phyloP scores from a whole-genome alignment of 2,329 filamentous ascomycete species.

The Exophiala sp. region DNA sequence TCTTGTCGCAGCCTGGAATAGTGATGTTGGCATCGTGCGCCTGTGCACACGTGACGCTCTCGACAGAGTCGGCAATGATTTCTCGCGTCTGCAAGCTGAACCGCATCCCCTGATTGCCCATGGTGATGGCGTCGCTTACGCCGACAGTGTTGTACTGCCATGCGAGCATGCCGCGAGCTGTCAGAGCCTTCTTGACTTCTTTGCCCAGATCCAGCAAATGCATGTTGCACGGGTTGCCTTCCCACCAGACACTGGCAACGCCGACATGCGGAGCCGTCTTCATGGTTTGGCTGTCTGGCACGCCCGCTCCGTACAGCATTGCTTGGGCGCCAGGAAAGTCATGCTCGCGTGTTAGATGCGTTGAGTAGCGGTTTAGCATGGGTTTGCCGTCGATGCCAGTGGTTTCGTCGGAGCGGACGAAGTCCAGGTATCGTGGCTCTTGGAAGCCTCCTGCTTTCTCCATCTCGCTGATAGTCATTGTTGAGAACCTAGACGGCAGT shows the following conservation, averaged over 20 bases:
- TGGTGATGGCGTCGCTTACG: constrained; percentile 87
- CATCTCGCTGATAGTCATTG: neutral
- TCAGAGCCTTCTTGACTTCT: constrained; percentile 76
- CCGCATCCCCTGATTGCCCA: constrained; percentile 84
- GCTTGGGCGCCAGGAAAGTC: constrained; percentile 92
- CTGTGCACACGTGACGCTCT: constrained; percentile 88
- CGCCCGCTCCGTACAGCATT: constrained; percentile 91
- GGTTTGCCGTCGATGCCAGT: constrained; percentile 55
- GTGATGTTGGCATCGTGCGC: constrained; percentile 90
- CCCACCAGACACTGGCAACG: constrained; percentile 92
- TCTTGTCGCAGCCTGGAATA: constrained; percentile 94
- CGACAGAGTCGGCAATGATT: constrained; percentile 90
- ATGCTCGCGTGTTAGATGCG: constrained; percentile 76
- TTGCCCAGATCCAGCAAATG: constrained; percentile 81
- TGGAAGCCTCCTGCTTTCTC: constrained; percentile 19
- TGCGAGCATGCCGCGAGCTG: constrained; percentile 80
- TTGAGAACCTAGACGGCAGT: too few relatives aligned
- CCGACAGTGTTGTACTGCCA: constrained; percentile 95
- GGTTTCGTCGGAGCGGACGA: constrained; percentile 53
- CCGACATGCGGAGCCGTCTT: constrained; percentile 88
- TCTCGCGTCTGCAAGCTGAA: constrained; percentile 88
- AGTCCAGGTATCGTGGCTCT: constrained; percentile 52
- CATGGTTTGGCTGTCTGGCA: constrained; percentile 79
- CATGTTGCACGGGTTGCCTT: constrained; percentile 88
- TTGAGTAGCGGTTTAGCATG: constrained; percentile 82